Evolutionary conservation across 2,329 filamentous ascomycete species (phyloP), one percentile per base, ranked within the genome.

Genomic region (Colletotrichum camelliae): DNA sequence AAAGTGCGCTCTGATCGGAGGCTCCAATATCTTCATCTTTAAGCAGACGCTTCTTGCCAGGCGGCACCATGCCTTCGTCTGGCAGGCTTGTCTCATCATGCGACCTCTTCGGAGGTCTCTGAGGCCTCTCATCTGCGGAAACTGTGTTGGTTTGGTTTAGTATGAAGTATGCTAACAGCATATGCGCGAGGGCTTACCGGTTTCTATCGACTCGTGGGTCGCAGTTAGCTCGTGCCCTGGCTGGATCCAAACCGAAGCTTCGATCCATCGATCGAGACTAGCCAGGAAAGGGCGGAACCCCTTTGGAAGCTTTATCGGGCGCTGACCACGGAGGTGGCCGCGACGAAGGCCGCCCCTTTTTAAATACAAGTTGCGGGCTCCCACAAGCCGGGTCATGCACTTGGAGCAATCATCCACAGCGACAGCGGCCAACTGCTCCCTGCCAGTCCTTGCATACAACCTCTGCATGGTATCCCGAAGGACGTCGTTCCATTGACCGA

Each of bases 71-170:
- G 18, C 21, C 43, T 13, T 52, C 43, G 10, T 52, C 43, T 21
- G n/a, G 2, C 1, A 1, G 43, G 2, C n/a, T 2, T 2, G 10
- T 52, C 43, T 52, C n/a, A 21, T 52, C 43, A 21, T 52, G 6
- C 43, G 43, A 52, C n/a, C 43, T 21, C 43, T 52, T 52, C 3
- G 2, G 39, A 3, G 39, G 39, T 2, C 18, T 48, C 39, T n/a
- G 39, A 48, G 39, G 18, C 12, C 2, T 48, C 39, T 48, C 39
- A 48, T 48, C 18, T 1, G 39, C n/a, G 18, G 39, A 0, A n/a
- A 1, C 39, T 43, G 39, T n/a, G 1, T 48, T 48, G 1, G 0
- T 48, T n/a, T 4, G 1, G 4, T 48, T 48, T 4, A n/a, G 39
- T 4, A n/a, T 48, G 18, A n/a, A 4, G 39, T 48, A 43, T 6